Evolutionary conservation across 805 yeast genomes (phyloP), one percentile per base, ranked within the genome.

Genomic region (Phaffomyces thermotolerans): DNA sequence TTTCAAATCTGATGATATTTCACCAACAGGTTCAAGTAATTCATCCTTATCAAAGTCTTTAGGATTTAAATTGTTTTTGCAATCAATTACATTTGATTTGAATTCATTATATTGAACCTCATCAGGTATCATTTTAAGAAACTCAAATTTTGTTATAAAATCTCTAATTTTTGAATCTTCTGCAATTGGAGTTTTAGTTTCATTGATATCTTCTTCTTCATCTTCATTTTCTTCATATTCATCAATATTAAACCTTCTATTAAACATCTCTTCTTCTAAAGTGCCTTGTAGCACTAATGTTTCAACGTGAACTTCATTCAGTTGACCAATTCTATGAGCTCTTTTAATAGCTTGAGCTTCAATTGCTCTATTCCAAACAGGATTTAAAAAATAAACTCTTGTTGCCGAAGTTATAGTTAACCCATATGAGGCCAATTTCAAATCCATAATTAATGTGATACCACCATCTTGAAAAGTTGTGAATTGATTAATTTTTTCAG

Each of bases 331-430:
- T 60, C 89, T 71, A 60, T 82, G 90, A 0, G 88, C 83, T 64
- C 90, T 73, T 50, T 83, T 81, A 39, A 82, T 79, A 1, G 88
- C 88, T 53, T 82, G 89, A 0, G 88, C 88, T 56, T 82, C 89
- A 17, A 77, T 66, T 0, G 84, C 72, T 44, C 78, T 68, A 49
- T 72, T 76, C 89, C 88, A 82, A 2, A 82, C 81, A 1, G 88
- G 88, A 50, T 73, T 79, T n/a, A 81, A 66, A 56, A 82, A 81
- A 53, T 79, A 82, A 2, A 82, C 84, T 42, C 78, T 67, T 0
- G 87, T 79, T 4, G 89, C 89, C 0, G 80, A 69, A 17, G 78
- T 74, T 8, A 82, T 79, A 0, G 84, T 81, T 36, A 82, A 58
- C 0, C 89, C 89, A 62, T 80, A 86, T 0, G 89, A 68, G 0